Percentiles rank a stretch among this genome's conserved stretches.
phyloP scores from a whole-genome alignment of 768 basidiomycete genomes.

The Boletus subparvulus region DNA sequence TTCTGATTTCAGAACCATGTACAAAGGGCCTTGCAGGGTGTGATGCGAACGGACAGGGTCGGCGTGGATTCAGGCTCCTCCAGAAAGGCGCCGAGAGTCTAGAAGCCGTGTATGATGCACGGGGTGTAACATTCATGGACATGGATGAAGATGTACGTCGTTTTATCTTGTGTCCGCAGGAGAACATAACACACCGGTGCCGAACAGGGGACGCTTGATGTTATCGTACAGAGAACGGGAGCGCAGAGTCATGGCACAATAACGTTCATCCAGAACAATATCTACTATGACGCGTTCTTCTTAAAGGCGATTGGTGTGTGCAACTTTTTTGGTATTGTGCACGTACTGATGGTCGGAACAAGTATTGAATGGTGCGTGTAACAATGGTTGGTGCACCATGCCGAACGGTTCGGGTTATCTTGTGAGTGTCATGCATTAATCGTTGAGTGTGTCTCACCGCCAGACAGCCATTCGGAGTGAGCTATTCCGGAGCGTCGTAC shows the following conservation, averaged over 20 bases:
- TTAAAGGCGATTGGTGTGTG: constrained; percentile 87
- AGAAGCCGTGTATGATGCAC: constrained; percentile 70
- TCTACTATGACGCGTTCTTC: constrained; percentile 99
- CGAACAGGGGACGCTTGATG: constrained; percentile 82
- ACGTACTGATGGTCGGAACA: constrained; percentile 1
- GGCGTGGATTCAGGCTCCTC: constrained; percentile 64
- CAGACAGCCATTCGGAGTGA: constrained; percentile 84
- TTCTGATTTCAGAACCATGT: constrained; percentile 68
- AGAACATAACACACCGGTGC: background rate
- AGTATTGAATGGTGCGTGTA: constrained; percentile 94
- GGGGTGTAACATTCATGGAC: constrained; percentile 79
- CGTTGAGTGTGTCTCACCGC: constrained; percentile 2
- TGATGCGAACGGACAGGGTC: constrained; percentile 44
- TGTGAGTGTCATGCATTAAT: constrained; percentile 46
- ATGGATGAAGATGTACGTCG: constrained; percentile 89
- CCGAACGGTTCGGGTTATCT: constrained; percentile 68
- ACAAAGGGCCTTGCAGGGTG: constrained; percentile 58
- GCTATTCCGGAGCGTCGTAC: constrained; percentile 92
- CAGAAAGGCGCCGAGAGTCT: constrained; percentile 60
- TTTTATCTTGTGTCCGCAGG: background rate
- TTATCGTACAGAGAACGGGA: constrained; percentile 87
- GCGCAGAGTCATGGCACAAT: constrained; percentile 59
- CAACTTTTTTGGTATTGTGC: background rate
- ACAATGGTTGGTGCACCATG: constrained; percentile 72
- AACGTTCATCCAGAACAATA: constrained; percentile 92